Evolutionary conservation across 2,329 filamentous ascomycete species (phyloP).

Genomic region (Pseudogymnoascus sp.): DNA sequence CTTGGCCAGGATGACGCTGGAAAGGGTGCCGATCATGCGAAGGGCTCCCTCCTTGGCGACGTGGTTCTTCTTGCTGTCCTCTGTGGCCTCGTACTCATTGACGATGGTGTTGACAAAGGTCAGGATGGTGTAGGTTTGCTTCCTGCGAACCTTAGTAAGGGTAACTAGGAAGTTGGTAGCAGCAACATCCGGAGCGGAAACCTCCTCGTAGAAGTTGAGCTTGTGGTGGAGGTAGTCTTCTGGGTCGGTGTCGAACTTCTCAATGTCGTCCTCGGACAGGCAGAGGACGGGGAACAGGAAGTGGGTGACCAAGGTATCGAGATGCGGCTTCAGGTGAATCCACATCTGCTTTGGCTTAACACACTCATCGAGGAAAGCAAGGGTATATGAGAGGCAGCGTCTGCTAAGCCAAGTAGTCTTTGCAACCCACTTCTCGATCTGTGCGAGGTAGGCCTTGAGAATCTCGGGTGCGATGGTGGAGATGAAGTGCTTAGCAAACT

Average conservation of each 20-base stretch:
- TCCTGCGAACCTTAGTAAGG: conserved; percentile 86
- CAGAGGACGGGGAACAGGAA: conserved; percentile 94
- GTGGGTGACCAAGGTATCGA: conserved; percentile 88
- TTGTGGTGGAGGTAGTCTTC: conserved; percentile 96
- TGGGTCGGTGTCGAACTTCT: conserved; percentile 89
- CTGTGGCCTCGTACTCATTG: conserved; percentile 78
- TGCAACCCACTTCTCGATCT: conserved; percentile 96
- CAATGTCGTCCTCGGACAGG: conserved; percentile 82
- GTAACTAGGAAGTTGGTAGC: conserved; percentile 95
- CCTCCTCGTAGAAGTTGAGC: conserved; percentile 95
- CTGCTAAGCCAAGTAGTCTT: conserved; percentile 94
- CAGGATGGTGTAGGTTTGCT: conserved; percentile 91
- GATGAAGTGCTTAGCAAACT: conserved; percentile 86
- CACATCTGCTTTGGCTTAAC: conserved; percentile 97
- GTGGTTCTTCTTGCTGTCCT: conserved; percentile 86
- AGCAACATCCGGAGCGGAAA: conserved; percentile 88
- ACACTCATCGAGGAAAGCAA: conserved; percentile 94
- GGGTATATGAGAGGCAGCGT: conserved; percentile 83
- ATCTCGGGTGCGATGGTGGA: conserved; percentile 91
- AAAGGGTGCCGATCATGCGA: conserved; percentile 92
- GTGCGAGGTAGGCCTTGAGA: conserved; percentile 83
- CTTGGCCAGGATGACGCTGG: conserved; percentile 90
- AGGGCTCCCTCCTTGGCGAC: conserved; percentile 93
- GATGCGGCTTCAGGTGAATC: conserved; percentile 85
- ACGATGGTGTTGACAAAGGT: conserved; percentile 94